Evolutionary conservation across 202 grass and related monocot species (phyloP).

Genomic region (Saccharum hybrid): DNA sequence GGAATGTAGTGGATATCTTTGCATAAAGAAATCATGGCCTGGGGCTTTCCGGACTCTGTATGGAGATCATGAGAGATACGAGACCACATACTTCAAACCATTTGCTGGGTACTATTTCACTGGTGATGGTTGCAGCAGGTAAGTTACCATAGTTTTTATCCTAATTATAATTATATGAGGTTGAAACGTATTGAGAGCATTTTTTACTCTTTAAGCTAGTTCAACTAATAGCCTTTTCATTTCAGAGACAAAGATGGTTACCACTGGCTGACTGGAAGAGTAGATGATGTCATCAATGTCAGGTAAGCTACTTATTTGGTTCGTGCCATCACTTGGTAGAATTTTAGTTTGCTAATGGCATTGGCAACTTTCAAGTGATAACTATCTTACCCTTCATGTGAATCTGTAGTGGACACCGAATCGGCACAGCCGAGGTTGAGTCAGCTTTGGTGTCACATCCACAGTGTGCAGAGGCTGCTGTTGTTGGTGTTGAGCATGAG

Average conservation of each 20-base stretch:
- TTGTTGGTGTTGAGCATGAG: slow-evolving; percentile 97
- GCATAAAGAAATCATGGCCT: slow-evolving; percentile 97
- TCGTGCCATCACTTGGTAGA: slow-evolving; percentile 39
- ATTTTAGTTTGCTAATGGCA: slow-evolving; percentile 17
- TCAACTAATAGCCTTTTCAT: slow-evolving; percentile 44
- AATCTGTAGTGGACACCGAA: slow-evolving; percentile 80
- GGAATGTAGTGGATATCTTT: slow-evolving; percentile 99
- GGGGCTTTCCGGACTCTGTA: slow-evolving; percentile 93
- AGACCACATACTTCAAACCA: slow-evolving; percentile 97
- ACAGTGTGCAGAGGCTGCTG: slow-evolving; percentile 86
- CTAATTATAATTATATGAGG: slow-evolving; percentile 29
- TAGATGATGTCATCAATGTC: slow-evolving; percentile 98
- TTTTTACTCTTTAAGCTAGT: slow-evolving; percentile 16
- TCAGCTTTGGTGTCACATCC: slow-evolving; percentile 87
- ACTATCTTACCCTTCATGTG: slow-evolving; percentile 29
- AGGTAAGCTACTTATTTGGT: slow-evolving; percentile 55
- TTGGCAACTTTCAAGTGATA: slow-evolving; percentile 20
- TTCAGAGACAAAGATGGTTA: slow-evolving; percentile 97
- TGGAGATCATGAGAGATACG: slow-evolving; percentile 98
- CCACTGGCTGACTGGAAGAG: slow-evolving; percentile 93
- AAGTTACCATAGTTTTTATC: background rate
- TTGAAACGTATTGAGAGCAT: background rate
- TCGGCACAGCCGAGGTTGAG: slow-evolving; percentile 95
- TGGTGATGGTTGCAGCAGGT: slow-evolving; percentile 98
- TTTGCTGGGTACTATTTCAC: slow-evolving; percentile 97